These are phyloP conservation scores for Orychophragmus violaceus DNA, from an alignment of 345 rosid genomes.

Conservation along the genomic window DNA sequence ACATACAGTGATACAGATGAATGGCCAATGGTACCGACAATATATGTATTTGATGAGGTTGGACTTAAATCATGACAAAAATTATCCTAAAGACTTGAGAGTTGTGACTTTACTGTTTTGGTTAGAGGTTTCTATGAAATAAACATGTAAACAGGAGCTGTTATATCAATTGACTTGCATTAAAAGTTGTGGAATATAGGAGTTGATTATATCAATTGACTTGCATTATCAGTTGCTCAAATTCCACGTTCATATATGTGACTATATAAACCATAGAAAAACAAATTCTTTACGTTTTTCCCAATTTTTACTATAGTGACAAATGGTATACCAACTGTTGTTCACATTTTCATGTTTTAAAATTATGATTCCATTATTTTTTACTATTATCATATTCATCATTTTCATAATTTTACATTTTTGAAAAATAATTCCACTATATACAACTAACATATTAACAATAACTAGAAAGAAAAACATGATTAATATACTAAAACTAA, in stretches of 20 bases:
- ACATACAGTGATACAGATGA: constrained; percentile 15
- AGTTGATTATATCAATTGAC: neutral
- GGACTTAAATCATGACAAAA: neutral
- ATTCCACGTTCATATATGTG: neutral
- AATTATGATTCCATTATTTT: too few species aligned
- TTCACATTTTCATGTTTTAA: too few species aligned
- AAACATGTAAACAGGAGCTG: neutral
- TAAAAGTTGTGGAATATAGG: neutral
- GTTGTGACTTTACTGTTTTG: neutral
- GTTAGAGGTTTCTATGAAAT: constrained; percentile 4
- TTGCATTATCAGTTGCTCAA: neutral
- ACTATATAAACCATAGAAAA: neutral
- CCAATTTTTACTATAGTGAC: neutral
- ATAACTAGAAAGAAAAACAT: too few species aligned
- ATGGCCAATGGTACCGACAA: neutral
- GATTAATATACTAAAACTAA: too few species aligned
- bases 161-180: neutral
- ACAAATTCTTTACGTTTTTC: neutral
- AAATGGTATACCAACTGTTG: too few species aligned
- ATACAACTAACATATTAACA: too few species aligned
- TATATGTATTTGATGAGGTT: neutral
- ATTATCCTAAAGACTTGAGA: neutral
- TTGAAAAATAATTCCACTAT: too few species aligned
- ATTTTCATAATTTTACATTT: too few species aligned
- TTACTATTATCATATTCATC: too few species aligned